These are phyloP conservation scores for Tetrapisispora arboricola DNA, from an alignment of 805 yeast genomes.

Conservation along the genomic window DNA sequence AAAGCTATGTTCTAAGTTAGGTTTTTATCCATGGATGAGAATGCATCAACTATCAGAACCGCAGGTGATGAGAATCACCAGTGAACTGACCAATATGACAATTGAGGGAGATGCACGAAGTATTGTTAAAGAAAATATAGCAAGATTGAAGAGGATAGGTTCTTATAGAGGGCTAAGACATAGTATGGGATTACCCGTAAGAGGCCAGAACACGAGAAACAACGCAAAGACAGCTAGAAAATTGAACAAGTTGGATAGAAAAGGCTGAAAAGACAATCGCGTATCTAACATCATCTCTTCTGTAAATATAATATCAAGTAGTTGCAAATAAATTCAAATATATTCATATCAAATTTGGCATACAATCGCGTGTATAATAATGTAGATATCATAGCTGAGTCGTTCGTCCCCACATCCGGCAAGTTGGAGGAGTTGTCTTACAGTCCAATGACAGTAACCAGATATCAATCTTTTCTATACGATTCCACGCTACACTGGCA, in stretches of 20 bases:
- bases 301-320: too few species aligned
- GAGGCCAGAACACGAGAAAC: constrained; percentile 86
- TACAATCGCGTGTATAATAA: too few species aligned
- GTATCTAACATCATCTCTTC: neutral
- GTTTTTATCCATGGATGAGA: constrained; percentile 87
- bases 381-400: too few species aligned
- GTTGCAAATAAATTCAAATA: too few species aligned
- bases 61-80: constrained; percentile 74
- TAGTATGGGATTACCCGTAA: constrained; percentile 68
- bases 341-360: too few species aligned
- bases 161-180: constrained; percentile 86
- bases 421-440: too few species aligned
- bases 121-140: constrained; percentile 65
- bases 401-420: too few species aligned
- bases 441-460: too few species aligned
- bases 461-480: too few species aligned
- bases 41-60: constrained; percentile 88
- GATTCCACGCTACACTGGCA: too few species aligned
- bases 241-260: constrained; percentile 68
- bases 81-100: constrained; percentile 72
- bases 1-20: constrained; percentile 73
- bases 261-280: constrained; percentile 21
- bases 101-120: constrained; percentile 76
- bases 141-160: constrained; percentile 69
- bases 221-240: constrained; percentile 86